phyloP scores from a whole-genome alignment of 371 early-diverging fungal species.

The Mortierella sp. region DNA sequence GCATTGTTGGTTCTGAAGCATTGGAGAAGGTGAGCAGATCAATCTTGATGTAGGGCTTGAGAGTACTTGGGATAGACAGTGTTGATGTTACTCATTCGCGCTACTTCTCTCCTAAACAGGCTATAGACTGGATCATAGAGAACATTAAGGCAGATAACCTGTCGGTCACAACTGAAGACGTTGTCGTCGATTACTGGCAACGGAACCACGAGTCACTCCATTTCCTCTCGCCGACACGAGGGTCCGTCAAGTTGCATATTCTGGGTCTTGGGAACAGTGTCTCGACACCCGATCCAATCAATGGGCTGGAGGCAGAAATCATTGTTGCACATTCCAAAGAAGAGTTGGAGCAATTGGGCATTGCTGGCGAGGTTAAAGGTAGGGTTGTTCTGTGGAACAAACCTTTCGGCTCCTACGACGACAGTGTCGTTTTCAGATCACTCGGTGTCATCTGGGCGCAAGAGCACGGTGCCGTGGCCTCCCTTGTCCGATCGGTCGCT shows the following conservation, averaged over 20 bases:
- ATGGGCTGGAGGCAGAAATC: constrained; percentile 59
- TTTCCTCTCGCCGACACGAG: constrained; percentile 57
- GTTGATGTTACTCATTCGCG: no score
- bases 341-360: constrained; percentile 56
- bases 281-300: constrained; percentile 52
- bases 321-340: constrained; percentile 57
- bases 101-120: constrained; percentile 9
- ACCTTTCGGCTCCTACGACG: constrained; percentile 52
- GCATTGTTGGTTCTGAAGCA: constrained; percentile 56
- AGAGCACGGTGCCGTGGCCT: constrained; percentile 60
- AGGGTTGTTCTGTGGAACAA: constrained; percentile 61
- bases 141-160: constrained; percentile 48
- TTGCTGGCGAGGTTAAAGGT: constrained; percentile 51
- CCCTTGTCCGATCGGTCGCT: constrained; percentile 58
- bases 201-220: constrained; percentile 58
- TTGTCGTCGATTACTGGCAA: constrained; percentile 60
- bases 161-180: constrained; percentile 59
- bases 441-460: constrained; percentile 58
- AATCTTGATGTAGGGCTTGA: background rate
- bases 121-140: constrained; percentile 59
- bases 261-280: constrained; percentile 63
- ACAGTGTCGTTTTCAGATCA: constrained; percentile 32
- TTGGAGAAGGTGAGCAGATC: constrained; percentile 48
- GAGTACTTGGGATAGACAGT: no score
- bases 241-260: constrained; percentile 53